Percentiles rank a stretch among this genome's conserved stretches.
Evolutionary conservation across 345 rosid genomes (phyloP).

Genomic region (Stellera chamaejasme): DNA sequence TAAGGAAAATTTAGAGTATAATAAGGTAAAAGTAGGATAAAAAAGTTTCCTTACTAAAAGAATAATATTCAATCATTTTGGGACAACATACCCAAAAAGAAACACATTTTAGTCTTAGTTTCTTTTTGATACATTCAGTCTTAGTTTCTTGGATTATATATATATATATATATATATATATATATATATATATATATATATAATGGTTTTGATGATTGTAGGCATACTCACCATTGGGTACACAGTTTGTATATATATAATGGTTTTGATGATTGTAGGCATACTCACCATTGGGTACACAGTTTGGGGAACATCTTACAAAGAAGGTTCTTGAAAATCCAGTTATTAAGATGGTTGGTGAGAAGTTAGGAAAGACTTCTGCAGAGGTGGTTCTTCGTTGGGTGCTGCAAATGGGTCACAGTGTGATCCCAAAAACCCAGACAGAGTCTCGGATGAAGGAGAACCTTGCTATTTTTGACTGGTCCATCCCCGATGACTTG

Average conservation of each 20-base stretch:
- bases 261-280: conserved; percentile 17
- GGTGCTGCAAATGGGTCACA: conserved; percentile 47
- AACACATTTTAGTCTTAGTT: too few species aligned
- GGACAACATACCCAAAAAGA: too few species aligned
- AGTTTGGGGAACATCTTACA: conserved; percentile 3
- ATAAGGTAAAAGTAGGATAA: too few species aligned
- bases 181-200: too few species aligned
- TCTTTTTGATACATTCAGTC: too few species aligned
- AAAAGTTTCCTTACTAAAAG: too few species aligned
- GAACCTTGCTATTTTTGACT: conserved; percentile 23
- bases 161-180: too few species aligned
- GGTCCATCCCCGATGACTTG: conserved; percentile 21
- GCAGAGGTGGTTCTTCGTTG: conserved; percentile 45
- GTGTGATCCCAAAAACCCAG: conserved; percentile 37
- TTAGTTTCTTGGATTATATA: too few species aligned
- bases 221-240: conserved; percentile 44
- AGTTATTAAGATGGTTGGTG: conserved; percentile 22
- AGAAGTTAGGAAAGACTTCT: conserved; percentile 28
- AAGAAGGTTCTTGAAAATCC: conserved; percentile 29
- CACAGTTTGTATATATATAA: conserved; percentile 13
- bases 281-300: conserved; percentile 39
- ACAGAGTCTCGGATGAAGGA: conserved; percentile 33
- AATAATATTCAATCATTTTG: too few species aligned
- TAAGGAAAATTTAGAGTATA: not conserved
- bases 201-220: too few species aligned